Percentiles rank a stretch among this genome's conserved stretches.
Conservation (phyloP, 495 filamentous ascomycete genomes). For the Amorphotheca resinae region DNA sequence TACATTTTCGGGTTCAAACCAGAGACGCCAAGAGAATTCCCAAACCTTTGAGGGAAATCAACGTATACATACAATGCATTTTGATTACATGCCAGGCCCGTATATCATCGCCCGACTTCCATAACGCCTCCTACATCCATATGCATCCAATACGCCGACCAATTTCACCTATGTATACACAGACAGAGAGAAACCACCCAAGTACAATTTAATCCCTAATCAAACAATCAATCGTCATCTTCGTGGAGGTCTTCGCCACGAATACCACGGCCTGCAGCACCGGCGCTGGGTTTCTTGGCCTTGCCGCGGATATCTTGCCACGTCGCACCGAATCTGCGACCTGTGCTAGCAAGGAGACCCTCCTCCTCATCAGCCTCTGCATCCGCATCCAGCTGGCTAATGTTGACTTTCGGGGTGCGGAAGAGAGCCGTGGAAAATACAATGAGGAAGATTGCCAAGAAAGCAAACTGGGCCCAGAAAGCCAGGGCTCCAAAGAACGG, state of each 20-base stretch:
- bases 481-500: constrained; percentile 87
- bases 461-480: constrained; percentile 93
- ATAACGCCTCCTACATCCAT: no score
- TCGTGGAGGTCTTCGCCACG: constrained; percentile 9
- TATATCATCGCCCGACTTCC: no score
- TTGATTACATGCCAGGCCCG: no score
- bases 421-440: constrained; percentile 65
- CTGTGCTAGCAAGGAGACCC: constrained; percentile 69
- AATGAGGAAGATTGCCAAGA: constrained; percentile 71
- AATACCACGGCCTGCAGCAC: constrained; percentile 8
- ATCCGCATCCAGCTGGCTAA: constrained; percentile 70
- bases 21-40: no score
- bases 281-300: constrained; percentile 16
- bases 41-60: no score
- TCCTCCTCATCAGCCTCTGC: constrained; percentile 93
- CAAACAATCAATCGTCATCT: constrained; percentile 1
- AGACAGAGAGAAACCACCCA: no score
- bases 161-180: no score
- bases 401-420: constrained; percentile 62
- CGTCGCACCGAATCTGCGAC: constrained; percentile 66
- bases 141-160: no score
- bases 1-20: no score
- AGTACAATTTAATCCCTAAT: no score
- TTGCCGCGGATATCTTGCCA: constrained; percentile 74
- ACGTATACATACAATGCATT: no score